Base-by-base conservation (phyloP, 768 basidiomycete genomes). In the Goffeauzyma gilvescens region DNA sequence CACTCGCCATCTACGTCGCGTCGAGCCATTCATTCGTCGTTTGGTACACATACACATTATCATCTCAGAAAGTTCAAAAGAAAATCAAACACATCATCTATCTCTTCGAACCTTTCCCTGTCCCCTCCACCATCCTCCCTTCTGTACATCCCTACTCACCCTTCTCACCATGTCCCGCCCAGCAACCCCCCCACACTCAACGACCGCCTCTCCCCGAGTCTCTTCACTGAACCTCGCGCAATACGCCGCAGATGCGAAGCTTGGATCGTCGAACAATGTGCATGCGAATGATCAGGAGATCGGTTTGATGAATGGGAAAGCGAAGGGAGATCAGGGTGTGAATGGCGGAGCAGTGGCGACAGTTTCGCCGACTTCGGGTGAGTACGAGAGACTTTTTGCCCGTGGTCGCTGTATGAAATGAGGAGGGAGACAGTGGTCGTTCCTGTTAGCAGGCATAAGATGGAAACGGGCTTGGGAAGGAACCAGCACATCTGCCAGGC, bases 181-280 rank as follows among this genome's bases (percentile, higher is more conserved):
- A 17, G 4, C 30, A 21, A 30, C 38, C 18, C 45, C 40, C 9
- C 44, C 30, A 28, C 39, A 12, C 20, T 18, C 37, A 24, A 24
- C 38, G 9, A 15, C 24, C 24, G 20, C 5, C 28, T 32, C 44
- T 23, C 39, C 45, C 8, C 32, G 42, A 10, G 35, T 22, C 4
- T 44, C 42, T 10, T 22, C 14, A 14, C 17, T 44, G 22, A 44
- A 44, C 42, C 33, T 44, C 22, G 27, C 27, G 15, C 33, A 44
- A 31, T 44, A 44, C 24, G 42, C 33, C 6, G 42, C 42, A 3
- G 42, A 44, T 17, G 42, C 42, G n/a, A 44, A 44, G 25, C 24
- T 44, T 26, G 22, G 22, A 23, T 8, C 20, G 22, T 17, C 37
- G 10, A 33, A 25, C n/a, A 23, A 15, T 35, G 27, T 33, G 20